phyloP scores from a whole-genome alignment of 192 early-diverging fungal species.

The Coemansia sp. region DNA sequence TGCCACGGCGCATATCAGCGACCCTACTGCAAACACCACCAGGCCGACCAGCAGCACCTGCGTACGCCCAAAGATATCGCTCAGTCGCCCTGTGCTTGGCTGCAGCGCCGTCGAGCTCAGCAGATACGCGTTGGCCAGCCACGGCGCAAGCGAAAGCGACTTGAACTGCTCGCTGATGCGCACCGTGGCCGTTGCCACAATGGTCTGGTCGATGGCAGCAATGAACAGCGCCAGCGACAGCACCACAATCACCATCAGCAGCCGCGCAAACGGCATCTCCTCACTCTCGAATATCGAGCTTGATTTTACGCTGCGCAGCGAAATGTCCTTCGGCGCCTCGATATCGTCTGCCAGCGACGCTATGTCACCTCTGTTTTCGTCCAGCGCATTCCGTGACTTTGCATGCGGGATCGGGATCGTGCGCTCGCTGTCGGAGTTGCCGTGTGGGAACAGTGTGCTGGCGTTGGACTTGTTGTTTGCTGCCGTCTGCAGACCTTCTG shows the following conservation, averaged over 20 bases:
- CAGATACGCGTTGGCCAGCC: slow-evolving; percentile 77
- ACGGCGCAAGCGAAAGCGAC: slow-evolving; percentile 63
- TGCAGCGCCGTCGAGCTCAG: slow-evolving; percentile 75
- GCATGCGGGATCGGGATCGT: not conserved
- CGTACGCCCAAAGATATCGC: slow-evolving; percentile 84
- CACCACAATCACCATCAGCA: slow-evolving; percentile 35
- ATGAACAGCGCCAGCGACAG: slow-evolving; percentile 62
- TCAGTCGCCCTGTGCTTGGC: slow-evolving; percentile 75
- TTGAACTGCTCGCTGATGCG: slow-evolving; percentile 64
- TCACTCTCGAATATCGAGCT: not conserved
- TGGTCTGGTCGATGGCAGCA: slow-evolving; percentile 72
- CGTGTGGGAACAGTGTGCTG: slow-evolving; percentile 2
- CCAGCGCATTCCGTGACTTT: slow-evolving; percentile 4
- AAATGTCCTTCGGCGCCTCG: slow-evolving; percentile 12
- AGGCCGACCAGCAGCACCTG: slow-evolving; percentile 58
- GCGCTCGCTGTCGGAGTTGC: not conserved
- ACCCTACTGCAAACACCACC: slow-evolving; percentile 59
- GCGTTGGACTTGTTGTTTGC: not conserved
- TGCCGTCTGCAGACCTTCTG: not conserved
- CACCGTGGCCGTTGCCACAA: slow-evolving; percentile 69
- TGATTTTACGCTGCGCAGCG: slow-evolving; percentile 24
- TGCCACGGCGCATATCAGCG: slow-evolving; percentile 59
- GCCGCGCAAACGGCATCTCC: slow-evolving; percentile 30
- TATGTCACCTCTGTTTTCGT: slow-evolving; percentile 9
- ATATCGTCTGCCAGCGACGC: slow-evolving; percentile 1